Conservation (phyloP, 495 filamentous ascomycete species). For the Viridothelium virens region DNA sequence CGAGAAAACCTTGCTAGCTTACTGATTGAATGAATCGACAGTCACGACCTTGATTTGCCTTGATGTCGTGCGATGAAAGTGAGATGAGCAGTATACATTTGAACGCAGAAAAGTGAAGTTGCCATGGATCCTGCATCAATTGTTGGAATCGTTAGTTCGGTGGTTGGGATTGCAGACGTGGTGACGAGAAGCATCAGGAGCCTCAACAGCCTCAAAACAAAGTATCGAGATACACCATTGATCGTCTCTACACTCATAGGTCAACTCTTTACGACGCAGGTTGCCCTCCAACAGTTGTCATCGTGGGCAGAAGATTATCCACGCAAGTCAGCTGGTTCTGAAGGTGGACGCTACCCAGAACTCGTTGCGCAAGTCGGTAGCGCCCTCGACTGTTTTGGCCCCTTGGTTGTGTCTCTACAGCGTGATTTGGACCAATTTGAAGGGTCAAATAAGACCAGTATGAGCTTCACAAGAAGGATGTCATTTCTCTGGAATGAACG, state of each 20-base stretch:
- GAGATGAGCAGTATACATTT: too few relatives aligned
- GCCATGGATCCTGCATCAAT: slow-evolving; percentile 12
- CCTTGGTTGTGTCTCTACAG: neutral
- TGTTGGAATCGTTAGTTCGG: slow-evolving; percentile 14
- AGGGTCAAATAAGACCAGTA: neutral
- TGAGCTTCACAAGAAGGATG: neutral
- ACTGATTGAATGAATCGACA: too few relatives aligned
- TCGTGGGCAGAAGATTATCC: neutral
- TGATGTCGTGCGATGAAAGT: too few relatives aligned
- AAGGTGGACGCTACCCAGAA: neutral
- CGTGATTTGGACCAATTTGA: neutral
- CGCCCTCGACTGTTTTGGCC: neutral
- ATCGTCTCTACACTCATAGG: neutral
- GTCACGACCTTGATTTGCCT: too few relatives aligned
- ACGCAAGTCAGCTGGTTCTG: neutral
- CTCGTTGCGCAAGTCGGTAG: neutral
- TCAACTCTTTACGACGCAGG: neutral
- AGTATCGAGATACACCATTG: neutral
- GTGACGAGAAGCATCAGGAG: neutral
- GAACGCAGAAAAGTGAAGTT: too few relatives aligned
- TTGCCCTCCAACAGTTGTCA: neutral
- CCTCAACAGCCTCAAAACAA: neutral
- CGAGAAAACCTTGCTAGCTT: too few relatives aligned
- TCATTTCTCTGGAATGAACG: neutral
- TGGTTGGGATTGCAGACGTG: neutral